These are phyloP conservation scores for Puccinia triticina DNA, from an alignment of 1,284 basidiomycete species.

Conservation along the genomic window DNA sequence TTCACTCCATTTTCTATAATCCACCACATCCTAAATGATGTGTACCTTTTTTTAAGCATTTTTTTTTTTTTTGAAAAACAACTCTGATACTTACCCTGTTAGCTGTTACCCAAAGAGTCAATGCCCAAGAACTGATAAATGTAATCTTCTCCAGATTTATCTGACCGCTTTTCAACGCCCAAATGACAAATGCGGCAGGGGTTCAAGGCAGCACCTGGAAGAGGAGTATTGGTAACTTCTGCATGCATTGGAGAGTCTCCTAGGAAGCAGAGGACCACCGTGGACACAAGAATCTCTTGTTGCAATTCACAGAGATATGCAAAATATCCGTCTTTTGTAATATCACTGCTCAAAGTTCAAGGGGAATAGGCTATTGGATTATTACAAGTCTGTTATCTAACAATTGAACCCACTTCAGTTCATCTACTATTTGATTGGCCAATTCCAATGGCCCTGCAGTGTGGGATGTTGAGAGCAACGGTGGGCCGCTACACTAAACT, in stretches of 20 bases:
- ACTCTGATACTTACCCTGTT: too few relatives aligned
- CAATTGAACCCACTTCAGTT: slow-evolving; percentile 56
- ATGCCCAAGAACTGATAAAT: neutral
- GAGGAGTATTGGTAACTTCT: neutral
- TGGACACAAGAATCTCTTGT: neutral
- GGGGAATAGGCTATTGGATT: too few relatives aligned
- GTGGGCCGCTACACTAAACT: too few relatives aligned
- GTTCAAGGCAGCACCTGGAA: neutral
- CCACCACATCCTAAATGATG: too few relatives aligned
- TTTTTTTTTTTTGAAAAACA: too few relatives aligned
- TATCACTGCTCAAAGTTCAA: too few relatives aligned
- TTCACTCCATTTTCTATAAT: too few relatives aligned
- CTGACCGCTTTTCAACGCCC: neutral
- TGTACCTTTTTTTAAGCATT: too few relatives aligned
- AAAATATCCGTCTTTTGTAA: neutral
- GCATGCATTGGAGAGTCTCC: slow-evolving; percentile 6
- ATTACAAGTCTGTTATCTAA: too few relatives aligned
- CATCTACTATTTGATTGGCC: slow-evolving; percentile 61
- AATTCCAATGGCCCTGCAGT: slow-evolving; percentile 61
- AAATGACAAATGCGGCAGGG: neutral
- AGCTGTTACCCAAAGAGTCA: neutral
- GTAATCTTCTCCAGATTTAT: neutral
- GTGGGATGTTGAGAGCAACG: slow-evolving; percentile 7
- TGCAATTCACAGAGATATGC: neutral
- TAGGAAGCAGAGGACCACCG: neutral